Evolutionary conservation across 805 yeast species (phyloP), one percentile per base, ranked within the genome.

Genomic region (Jamesozyma spencerorum): DNA sequence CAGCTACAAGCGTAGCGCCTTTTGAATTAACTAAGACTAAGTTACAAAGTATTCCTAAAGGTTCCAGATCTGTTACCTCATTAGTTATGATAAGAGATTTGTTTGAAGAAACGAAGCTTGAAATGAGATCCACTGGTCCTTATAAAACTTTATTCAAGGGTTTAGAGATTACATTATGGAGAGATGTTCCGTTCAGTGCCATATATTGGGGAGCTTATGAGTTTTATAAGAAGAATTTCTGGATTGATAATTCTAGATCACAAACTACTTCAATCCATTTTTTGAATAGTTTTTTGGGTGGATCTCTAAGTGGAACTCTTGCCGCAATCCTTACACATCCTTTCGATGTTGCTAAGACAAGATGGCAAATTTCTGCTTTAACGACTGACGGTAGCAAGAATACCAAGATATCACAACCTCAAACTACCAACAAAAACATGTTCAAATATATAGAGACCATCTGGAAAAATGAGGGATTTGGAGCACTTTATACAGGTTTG

Each of bases 111-210:
- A 67, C 81, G 22, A 57, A 56, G 37, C 51, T 57, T 2, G 78
- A 81, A 51, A 64, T 85, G 4, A 58, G 63, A 30, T 45, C 55
- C 1, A 68, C 70, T 12, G 98, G 98, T 0, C 12, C 42, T 4
- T 45, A 74, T 2, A 59, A 64, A 2, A 72, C 86, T 0, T 59
- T 92, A 15, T 92, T 87, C 70, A 79, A 81, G 41, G 98, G 98
- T 0, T 65, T 92, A 18, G 78, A 82, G 31, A 71, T 92, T 31
- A 92, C 98, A 0, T 69, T 92, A 13, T 90, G 95, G 95, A 72
- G 98, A 62, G 98, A 92, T 59, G 97, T 90, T 0, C 98, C 98
- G 1, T 92, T 92, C 58, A 81, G 94, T 46, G 97, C 94, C 1
- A 79, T 90, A 1, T 92, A 92, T 62, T 92, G 98, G 98, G 75